Evolutionary conservation across 257 asterid species (phyloP).

Genomic region (Avicennia marina): DNA sequence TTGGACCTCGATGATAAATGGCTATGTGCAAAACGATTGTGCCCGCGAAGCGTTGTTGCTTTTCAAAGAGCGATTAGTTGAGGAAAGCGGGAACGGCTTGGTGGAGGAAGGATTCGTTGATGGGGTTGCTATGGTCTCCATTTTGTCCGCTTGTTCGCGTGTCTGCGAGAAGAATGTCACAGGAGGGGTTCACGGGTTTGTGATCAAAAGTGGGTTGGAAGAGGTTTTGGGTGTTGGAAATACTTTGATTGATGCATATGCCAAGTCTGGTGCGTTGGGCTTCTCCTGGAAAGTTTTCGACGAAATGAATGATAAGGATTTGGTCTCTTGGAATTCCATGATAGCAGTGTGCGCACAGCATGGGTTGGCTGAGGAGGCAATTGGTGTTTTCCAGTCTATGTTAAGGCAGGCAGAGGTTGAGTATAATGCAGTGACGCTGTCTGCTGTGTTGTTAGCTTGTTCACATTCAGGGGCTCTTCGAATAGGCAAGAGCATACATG

Average conservation of each 20-base stretch:
- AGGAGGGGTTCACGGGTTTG: conserved; percentile 65
- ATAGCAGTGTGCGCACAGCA: conserved; percentile 81
- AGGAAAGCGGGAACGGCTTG: conserved; percentile 24
- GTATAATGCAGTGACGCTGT: conserved; percentile 64
- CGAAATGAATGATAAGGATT: conserved; percentile 59
- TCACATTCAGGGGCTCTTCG: conserved; percentile 83
- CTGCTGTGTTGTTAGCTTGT: conserved; percentile 76
- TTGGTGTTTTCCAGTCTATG: conserved; percentile 52
- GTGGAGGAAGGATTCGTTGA: conserved; percentile 48
- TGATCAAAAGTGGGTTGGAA: conserved; percentile 51
- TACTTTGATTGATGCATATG: conserved; percentile 82
- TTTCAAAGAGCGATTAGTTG: conserved; percentile 55
- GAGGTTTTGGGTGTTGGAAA: conserved; percentile 58
- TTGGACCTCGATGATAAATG: conserved; percentile 93
- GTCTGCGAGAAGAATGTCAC: conserved; percentile 51
- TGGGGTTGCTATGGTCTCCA: conserved; percentile 66
- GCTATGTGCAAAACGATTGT: conserved; percentile 54
- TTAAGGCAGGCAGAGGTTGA: conserved; percentile 30
- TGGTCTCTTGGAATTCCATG: conserved; percentile 80
- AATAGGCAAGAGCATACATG: conserved; percentile 67
- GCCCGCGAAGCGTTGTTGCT: conserved; percentile 63
- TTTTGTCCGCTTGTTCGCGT: conserved; percentile 80
- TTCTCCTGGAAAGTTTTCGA: conserved; percentile 64
- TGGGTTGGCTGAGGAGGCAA: conserved; percentile 57
- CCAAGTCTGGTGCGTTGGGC: conserved; percentile 73